These are phyloP conservation scores for Pleoardoris graminearum DNA, from an alignment of 2,329 filamentous ascomycete species.

Conservation along the genomic window DNA sequence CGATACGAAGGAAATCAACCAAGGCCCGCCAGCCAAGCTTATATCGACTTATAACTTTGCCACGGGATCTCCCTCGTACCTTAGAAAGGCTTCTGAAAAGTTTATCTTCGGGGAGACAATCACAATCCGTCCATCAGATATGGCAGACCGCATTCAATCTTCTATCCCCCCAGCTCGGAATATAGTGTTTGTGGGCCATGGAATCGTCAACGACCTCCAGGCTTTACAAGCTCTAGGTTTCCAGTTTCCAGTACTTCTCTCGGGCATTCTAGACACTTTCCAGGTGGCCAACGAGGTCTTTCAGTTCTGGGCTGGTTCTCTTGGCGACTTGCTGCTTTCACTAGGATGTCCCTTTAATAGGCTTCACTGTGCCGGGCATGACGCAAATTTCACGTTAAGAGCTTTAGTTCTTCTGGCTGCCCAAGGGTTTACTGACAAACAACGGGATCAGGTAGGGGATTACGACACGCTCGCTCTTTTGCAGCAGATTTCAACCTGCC, in stretches of 20 bases:
- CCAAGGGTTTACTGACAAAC: background rate
- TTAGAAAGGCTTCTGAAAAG: slow-evolving; percentile 3
- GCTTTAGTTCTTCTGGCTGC: slow-evolving; percentile 6
- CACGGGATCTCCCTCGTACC: slow-evolving; percentile 7
- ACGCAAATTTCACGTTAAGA: slow-evolving; percentile 5
- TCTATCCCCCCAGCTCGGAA: slow-evolving; percentile 7
- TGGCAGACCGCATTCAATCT: slow-evolving; percentile 4
- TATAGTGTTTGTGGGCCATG: slow-evolving; percentile 6
- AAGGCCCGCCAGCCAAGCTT: slow-evolving; percentile 6
- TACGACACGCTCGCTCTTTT: background rate
- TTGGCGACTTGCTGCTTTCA: slow-evolving; percentile 2
- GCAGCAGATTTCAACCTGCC: background rate
- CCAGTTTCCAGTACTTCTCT: slow-evolving; percentile 5
- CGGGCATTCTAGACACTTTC: slow-evolving; percentile 5
- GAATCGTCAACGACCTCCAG: slow-evolving; percentile 6
- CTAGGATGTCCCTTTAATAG: slow-evolving; percentile 6
- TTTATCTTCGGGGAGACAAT: slow-evolving; percentile 5
- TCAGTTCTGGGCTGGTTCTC: slow-evolving; percentile 2
- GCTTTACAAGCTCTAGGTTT: slow-evolving; percentile 8
- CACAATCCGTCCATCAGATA: slow-evolving; percentile 1
- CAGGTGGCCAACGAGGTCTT: slow-evolving; percentile 4
- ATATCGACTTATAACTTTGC: slow-evolving; percentile 8
- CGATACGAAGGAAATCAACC: slow-evolving; percentile 10
- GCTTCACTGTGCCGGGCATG: slow-evolving; percentile 4
- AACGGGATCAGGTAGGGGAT: background rate